A percentile compares a stretch with the other conserved stretches of the same genome.
Conservation (phyloP, 371 early-diverging fungal genomes). For the Nosema muscidifuracis region DNA sequence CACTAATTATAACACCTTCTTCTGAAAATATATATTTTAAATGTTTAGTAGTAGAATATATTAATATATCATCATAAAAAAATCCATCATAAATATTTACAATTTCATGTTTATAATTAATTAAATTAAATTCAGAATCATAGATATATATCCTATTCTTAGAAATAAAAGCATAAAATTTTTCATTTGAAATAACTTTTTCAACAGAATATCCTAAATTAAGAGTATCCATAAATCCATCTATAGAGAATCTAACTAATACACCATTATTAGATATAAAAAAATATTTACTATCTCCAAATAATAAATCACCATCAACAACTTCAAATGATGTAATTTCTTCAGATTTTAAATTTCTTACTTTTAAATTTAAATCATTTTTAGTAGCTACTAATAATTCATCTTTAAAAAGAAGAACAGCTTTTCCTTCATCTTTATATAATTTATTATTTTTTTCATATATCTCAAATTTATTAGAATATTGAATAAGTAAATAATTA, state of each 20-base stretch:
- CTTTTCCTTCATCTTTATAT: constrained; percentile 18
- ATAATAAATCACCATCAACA: not conserved
- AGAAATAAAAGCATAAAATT: constrained; percentile 36
- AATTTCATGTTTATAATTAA: constrained; percentile 79
- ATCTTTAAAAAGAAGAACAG: constrained; percentile 2
- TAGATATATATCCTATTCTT: constrained; percentile 72
- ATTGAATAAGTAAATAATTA: constrained; percentile 30
- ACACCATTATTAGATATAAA: constrained; percentile 5
- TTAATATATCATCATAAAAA: constrained; percentile 80
- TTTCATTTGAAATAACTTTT: constrained; percentile 4
- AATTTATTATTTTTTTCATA: constrained; percentile 20
- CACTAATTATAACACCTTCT: constrained; percentile 81
- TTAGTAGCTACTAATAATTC: constrained; percentile 3
- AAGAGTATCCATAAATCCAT: constrained; percentile 1
- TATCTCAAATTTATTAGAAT: constrained; percentile 34
- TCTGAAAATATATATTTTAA: constrained; percentile 91
- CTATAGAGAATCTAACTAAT: not conserved
- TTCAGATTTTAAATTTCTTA: not conserved
- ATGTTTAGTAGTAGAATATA: constrained; percentile 93
- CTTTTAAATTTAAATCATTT: constrained; percentile 20
- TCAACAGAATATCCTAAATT: not conserved
- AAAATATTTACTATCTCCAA: constrained; percentile 1
- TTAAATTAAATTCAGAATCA: constrained; percentile 72
- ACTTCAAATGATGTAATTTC: not conserved
- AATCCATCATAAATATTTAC: constrained; percentile 87